Conservation (phyloP, 2,329 filamentous ascomycete genomes). For the Camillea tinctor region DNA sequence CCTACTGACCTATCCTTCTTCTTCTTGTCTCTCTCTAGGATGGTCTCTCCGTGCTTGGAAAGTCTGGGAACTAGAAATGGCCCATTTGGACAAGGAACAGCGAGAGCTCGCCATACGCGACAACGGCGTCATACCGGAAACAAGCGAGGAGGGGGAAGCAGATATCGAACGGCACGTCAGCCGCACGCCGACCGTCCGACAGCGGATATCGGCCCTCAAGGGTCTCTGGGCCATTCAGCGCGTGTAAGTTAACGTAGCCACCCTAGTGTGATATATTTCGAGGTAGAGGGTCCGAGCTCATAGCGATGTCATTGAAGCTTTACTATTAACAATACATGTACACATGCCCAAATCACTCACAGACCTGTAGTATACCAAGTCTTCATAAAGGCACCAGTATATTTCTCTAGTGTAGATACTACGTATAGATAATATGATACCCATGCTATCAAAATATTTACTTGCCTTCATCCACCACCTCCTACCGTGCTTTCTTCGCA, state of each 20-base stretch:
- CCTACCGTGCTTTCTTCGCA: slow-evolving; percentile 33
- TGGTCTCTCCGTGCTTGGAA: slow-evolving; percentile 45
- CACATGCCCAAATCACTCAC: too few species aligned
- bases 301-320: neutral
- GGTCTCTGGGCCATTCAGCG: slow-evolving; percentile 27
- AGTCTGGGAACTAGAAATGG: slow-evolving; percentile 37
- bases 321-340: too few species aligned
- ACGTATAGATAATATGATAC: too few species aligned
- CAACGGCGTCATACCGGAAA: slow-evolving; percentile 21
- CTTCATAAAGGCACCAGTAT: too few species aligned
- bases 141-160: neutral
- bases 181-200: slow-evolving; percentile 14
- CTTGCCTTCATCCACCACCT: neutral
- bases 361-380: too few species aligned
- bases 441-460: too few species aligned
- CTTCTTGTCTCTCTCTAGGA: slow-evolving; percentile 20
- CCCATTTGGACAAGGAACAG: slow-evolving; percentile 29
- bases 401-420: too few species aligned
- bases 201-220: slow-evolving; percentile 19
- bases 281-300: too few species aligned
- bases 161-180: slow-evolving; percentile 15
- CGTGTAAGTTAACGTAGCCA: slow-evolving; percentile 14
- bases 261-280: neutral
- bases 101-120: slow-evolving; percentile 29
- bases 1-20: neutral